Evolutionary conservation across 2,329 filamentous ascomycete genomes (phyloP), one percentile per base, ranked within the genome.

Genomic region (Alternaria novae-zelandiae): DNA sequence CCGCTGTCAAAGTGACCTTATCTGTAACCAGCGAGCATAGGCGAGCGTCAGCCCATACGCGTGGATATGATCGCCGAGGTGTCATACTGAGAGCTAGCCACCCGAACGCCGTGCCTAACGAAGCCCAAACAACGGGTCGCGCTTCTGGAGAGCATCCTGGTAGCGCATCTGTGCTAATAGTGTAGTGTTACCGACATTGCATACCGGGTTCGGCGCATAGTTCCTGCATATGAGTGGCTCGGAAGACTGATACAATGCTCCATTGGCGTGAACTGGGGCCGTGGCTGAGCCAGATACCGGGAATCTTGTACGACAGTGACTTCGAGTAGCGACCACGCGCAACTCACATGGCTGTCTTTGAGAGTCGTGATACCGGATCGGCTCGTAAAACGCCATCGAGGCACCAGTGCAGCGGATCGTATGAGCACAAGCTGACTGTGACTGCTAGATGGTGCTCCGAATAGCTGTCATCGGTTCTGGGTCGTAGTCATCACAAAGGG

Each of bases 361-460:
- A 78, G 71, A 78, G 73, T 59, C 67, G 72, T 74, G 70, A 72
- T 70, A 69, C 68, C 70, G 71, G 74, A 72, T 71, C 72, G 71
- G 71, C 67, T 71, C 70, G 72, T 69, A 62, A 54, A 61, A 44
- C 55, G 61, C 59, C 59, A 50, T 57, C 25, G 49, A 61, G 60
- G 58, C 56, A 57, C 66, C 69, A 53, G 66, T 64, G 65, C 63
- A 69, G 70, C 69, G 59, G 65, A 55, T 69, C 64, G 45, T 21
- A 15, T 44, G 23, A 30, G 46, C 43, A 50, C 47, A 51, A 41
- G 28, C 53, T 44, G 44, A 49, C 44, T 13, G 17, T 56, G 25
- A 26, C 53, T 17, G 56, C 25, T 5, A 55, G 5, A 56, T 41
- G 32, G 9, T 13, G 53, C 45, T 36, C 45, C 25, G 25, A 26